phyloP scores from a whole-genome alignment of 495 filamentous ascomycete species.

The Beverwykella pulmonaria region DNA sequence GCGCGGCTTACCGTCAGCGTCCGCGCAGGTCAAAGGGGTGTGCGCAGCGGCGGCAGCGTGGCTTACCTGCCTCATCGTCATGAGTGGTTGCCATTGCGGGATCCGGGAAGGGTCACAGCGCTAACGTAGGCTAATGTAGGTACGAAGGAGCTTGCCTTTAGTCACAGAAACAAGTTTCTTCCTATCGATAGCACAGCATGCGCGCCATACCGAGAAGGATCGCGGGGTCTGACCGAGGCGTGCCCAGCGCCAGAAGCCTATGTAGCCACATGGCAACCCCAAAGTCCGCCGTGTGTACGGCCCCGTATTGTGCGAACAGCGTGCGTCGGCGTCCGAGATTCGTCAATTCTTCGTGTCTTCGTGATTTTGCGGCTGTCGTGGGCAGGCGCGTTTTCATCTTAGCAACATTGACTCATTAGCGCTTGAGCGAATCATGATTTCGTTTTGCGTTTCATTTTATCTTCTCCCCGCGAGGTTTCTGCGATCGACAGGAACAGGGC shows the following conservation, averaged over 20 bases:
- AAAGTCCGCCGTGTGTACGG: background rate
- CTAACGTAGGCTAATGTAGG: conserved; percentile 7
- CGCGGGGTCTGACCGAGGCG: background rate
- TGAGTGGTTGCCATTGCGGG: background rate
- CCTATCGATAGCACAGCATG: background rate
- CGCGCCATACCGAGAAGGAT: background rate
- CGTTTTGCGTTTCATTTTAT: background rate
- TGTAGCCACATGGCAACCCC: background rate
- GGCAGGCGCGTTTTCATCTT: background rate
- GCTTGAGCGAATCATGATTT: background rate
- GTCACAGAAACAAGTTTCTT: conserved; percentile 1
- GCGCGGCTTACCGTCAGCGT: background rate
- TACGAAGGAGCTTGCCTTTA: background rate
- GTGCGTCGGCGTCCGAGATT: background rate
- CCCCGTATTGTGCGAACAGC: background rate
- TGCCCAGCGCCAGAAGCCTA: background rate
- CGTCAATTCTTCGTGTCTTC: background rate
- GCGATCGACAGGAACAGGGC: background rate
- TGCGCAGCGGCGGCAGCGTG: background rate
- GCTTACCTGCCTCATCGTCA: background rate
- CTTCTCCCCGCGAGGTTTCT: background rate
- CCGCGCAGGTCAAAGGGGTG: background rate
- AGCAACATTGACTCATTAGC: background rate
- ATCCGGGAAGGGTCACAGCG: background rate
- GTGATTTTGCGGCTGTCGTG: background rate